Percentiles rank a stretch among this genome's conserved stretches.
phyloP scores from a whole-genome alignment of 768 basidiomycete genomes.

The Sarcodon sp. region DNA sequence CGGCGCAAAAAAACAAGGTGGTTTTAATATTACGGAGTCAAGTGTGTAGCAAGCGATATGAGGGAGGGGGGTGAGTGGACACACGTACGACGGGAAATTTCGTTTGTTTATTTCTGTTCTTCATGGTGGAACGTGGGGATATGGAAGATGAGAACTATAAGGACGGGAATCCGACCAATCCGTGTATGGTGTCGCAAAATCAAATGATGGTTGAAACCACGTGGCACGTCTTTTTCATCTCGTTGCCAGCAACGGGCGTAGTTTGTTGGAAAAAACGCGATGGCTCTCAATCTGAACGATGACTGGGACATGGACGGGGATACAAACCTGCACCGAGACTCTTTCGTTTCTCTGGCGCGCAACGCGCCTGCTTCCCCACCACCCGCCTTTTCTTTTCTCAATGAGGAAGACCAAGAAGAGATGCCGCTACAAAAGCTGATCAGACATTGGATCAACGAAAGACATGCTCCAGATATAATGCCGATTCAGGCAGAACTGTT shows the following conservation, averaged over 20 bases:
- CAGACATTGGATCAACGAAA: conserved; percentile 79
- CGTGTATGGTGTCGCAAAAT: too few species aligned
- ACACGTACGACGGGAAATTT: conserved; percentile 79
- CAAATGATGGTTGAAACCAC: too few species aligned
- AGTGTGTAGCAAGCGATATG: not conserved
- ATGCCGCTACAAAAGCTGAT: conserved; percentile 59
- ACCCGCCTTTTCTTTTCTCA: not conserved
- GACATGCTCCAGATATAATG: conserved; percentile 70
- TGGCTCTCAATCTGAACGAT: not conserved
- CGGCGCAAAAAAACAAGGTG: not conserved
- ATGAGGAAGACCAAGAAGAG: conserved; percentile 24
- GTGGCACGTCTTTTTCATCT: too few species aligned
- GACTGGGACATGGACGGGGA: not conserved
- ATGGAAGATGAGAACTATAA: not conserved
- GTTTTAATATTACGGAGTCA: not conserved
- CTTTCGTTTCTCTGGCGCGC: not conserved
- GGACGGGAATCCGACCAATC: too few species aligned
- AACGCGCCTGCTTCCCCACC: not conserved
- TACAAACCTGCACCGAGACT: not conserved
- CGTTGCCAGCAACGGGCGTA: too few species aligned
- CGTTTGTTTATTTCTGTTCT: conserved; percentile 85
- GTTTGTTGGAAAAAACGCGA: not conserved
- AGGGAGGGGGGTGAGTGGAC: not conserved
- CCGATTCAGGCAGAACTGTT: conserved; percentile 62
- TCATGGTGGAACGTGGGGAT: conserved; percentile 35